Base-by-base conservation (phyloP, 768 basidiomycete species). In the Kondoa malvinella region DNA sequence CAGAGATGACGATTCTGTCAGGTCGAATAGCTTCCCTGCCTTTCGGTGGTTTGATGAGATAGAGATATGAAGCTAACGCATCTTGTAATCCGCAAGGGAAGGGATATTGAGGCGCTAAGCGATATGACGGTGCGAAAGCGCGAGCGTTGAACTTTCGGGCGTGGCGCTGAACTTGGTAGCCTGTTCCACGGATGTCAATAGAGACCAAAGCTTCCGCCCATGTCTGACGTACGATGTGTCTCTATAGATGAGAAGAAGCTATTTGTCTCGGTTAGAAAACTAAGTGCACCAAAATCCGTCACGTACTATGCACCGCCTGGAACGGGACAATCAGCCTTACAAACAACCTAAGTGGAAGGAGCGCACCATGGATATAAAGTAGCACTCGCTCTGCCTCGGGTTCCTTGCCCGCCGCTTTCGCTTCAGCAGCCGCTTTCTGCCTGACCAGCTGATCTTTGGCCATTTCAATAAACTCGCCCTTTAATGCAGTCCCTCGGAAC, bases 91-190 rank as follows among this genome's bases (percentile, higher is more conserved):
- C 68, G 66, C 78, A 80, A 0, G 94, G 94, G 75, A 95, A 96
- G 0, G 94, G 92, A 50, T 50, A 50, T 50, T 50, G 94, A 0
- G 94, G 94, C 16, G 92, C 87, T n/a, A 92, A 83, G 57, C 87
- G 84, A 66, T 77, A 77, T 67, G 80, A 77, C 67, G 80, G 77
- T 1, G 80, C 76, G 66, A 74, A 73, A 14, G 71, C 70, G 8
- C 94, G 83, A 1, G 92, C 92, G 69, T 86, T 89, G 76, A 90
- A 90, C 78, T 96, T 97, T 56, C 92, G 84, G 3, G 92, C 92
- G 73, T 85, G 84, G 27, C 91, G 83, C 75, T 89, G 87, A 58
- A 89, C 85, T 72, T 83, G 83, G 68, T 79, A 79, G 34, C 40
- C 40, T 50, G 40, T 50, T 8, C n/a, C 21, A 50, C 21, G 8